A percentile compares a stretch with the other conserved stretches of the same genome.
phyloP scores from a whole-genome alignment of 257 asterid genomes.

The Echium plantagineum region DNA sequence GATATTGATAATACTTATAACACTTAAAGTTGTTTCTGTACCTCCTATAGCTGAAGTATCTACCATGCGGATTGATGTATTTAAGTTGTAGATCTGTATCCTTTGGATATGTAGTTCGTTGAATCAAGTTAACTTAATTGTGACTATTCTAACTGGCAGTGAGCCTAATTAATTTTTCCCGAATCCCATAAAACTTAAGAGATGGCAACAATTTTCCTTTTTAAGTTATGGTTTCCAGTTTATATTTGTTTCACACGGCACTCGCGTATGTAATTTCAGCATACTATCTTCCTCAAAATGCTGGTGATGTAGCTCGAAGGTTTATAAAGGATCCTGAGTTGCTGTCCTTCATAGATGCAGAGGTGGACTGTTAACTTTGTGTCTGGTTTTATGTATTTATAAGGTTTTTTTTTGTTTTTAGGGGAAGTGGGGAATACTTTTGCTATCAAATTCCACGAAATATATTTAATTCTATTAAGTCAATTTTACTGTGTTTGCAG shows the following conservation, averaged over 20 bases:
- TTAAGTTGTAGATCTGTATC: too few species aligned
- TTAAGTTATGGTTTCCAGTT: background rate
- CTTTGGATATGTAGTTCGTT: too few species aligned
- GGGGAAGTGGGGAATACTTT: background rate
- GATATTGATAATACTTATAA: too few species aligned
- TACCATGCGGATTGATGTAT: too few species aligned
- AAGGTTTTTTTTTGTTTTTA: background rate
- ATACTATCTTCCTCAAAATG: conserved; percentile 90
- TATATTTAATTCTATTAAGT: conserved; percentile 4
- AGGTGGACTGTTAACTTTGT: conserved; percentile 38
- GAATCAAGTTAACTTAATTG: too few species aligned
- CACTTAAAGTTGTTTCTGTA: too few species aligned
- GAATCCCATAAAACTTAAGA: background rate
- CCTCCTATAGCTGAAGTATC: too few species aligned
- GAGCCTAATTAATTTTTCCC: background rate
- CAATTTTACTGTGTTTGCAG: conserved; percentile 29
- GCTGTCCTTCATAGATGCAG: conserved; percentile 86
- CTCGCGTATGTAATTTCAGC: conserved; percentile 27
- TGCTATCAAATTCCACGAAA: background rate
- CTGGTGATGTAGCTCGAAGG: conserved; percentile 83
- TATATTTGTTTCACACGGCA: background rate
- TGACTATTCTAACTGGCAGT: too few species aligned
- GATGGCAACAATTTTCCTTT: too few species aligned
- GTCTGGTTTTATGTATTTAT: background rate
- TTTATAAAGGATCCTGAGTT: conserved; percentile 74